phyloP scores from a whole-genome alignment of 2,329 filamentous ascomycete species.

The Verticillium longisporum region DNA sequence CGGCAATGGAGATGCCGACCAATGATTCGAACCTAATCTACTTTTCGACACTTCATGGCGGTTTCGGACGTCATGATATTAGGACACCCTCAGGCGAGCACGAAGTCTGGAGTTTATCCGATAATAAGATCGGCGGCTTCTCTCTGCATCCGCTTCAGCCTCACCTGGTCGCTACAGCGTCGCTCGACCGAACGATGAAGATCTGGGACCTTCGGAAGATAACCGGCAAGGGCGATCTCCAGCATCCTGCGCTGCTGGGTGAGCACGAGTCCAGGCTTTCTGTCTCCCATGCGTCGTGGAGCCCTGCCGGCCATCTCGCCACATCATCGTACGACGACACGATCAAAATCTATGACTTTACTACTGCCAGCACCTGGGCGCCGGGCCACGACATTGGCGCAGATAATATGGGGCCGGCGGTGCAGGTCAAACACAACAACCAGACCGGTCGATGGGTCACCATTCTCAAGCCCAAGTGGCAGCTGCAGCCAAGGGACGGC shows the following conservation, averaged over 20 bases:
- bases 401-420: constrained; percentile 60
- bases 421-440: constrained; percentile 78
- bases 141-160: constrained; percentile 72
- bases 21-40: constrained; percentile 68
- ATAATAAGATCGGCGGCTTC: constrained; percentile 96
- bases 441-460: constrained; percentile 95
- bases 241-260: constrained; percentile 64
- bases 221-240: constrained; percentile 50
- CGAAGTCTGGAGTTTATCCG: constrained; percentile 69
- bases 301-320: constrained; percentile 74
- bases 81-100: constrained; percentile 47
- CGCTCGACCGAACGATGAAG: constrained; percentile 80
- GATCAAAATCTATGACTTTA: constrained; percentile 84
- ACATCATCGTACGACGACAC: constrained; percentile 95
- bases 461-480: constrained; percentile 79
- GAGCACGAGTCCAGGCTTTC: constrained; percentile 78
- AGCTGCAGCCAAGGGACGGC: constrained; percentile 67
- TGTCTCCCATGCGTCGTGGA: constrained; percentile 91
- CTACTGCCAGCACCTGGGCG: constrained; percentile 52
- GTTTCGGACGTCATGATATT: constrained; percentile 74
- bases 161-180: constrained; percentile 82
- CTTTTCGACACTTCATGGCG: constrained; percentile 81
- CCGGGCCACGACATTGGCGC: constrained; percentile 50
- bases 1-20: constrained; percentile 71
- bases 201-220: constrained; percentile 90